A percentile compares a stretch with the other conserved stretches of the same genome.
Conservation (phyloP, 768 basidiomycete species). For the Myochromella boudieri region DNA sequence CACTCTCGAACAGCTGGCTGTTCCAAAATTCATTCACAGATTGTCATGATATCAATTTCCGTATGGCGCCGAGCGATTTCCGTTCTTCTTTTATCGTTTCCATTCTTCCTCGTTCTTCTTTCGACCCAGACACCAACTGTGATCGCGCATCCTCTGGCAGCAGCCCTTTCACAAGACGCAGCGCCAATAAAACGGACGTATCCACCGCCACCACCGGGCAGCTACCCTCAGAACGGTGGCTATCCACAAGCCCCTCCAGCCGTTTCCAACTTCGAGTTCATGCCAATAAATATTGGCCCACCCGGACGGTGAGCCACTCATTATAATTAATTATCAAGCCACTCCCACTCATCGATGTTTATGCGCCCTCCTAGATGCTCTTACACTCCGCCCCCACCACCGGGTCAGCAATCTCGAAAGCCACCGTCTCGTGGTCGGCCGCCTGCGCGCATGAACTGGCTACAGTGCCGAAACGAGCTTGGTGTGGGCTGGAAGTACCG, state of each 20-base stretch:
- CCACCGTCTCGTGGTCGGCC: background rate
- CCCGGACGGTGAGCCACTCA: background rate
- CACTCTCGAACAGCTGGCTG: background rate
- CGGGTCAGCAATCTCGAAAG: background rate
- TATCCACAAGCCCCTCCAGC: too few relatives aligned
- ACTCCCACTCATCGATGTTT: background rate
- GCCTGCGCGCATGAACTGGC: constrained; percentile 1
- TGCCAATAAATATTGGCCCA: background rate
- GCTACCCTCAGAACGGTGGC: background rate
- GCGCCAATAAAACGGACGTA: background rate
- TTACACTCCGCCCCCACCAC: too few relatives aligned
- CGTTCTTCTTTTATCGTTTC: too few relatives aligned
- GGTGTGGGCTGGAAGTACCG: background rate
- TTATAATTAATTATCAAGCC: background rate
- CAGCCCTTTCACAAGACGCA: background rate
- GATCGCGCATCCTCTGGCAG: background rate
- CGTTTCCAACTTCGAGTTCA: background rate
- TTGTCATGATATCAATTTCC: background rate
- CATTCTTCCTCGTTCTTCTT: background rate
- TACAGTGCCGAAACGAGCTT: background rate
- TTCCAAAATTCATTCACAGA: background rate
- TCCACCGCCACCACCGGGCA: background rate
- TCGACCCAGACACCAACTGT: background rate
- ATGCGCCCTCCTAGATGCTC: too few relatives aligned
- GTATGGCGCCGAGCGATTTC: too few relatives aligned